Percentiles rank a stretch among this genome's conserved stretches.
Conservation (phyloP, 2,329 filamentous ascomycete species). For the Bimuria novae-zelandiae region DNA sequence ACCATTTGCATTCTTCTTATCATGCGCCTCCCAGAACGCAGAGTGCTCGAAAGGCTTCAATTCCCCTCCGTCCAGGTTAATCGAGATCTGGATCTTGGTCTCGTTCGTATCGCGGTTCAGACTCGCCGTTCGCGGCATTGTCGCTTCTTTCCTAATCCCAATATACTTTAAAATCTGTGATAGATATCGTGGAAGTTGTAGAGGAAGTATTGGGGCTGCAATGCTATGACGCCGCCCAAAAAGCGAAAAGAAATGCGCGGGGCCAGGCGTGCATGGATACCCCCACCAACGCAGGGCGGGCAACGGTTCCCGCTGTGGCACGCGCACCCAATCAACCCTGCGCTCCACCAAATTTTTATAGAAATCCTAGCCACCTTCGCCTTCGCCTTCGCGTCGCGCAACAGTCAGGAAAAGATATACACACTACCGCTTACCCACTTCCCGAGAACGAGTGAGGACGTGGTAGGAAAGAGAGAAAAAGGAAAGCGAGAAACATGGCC, state of each 20-base stretch:
- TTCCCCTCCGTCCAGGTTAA: conserved; percentile 90
- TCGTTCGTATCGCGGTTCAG: conserved; percentile 94
- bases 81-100: conserved; percentile 90
- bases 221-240: conserved; percentile 8
- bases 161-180: background rate
- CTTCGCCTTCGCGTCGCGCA: no score
- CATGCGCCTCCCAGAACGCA: conserved; percentile 52
- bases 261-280: background rate
- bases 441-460: no score
- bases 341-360: no score
- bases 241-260: conserved; percentile 21
- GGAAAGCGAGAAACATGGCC: conserved; percentile 22
- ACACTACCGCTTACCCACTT: no score
- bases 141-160: conserved; percentile 11
- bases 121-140: conserved; percentile 68
- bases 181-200: background rate
- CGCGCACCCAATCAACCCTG: no score
- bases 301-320: background rate
- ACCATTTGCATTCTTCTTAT: conserved; percentile 41
- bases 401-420: no score
- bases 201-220: background rate
- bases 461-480: background rate
- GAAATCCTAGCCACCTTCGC: no score
- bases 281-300: background rate
- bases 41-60: conserved; percentile 56